These are phyloP conservation scores for Phylloporus scabripes DNA, from an alignment of 768 basidiomycete genomes.

Conservation along the genomic window DNA sequence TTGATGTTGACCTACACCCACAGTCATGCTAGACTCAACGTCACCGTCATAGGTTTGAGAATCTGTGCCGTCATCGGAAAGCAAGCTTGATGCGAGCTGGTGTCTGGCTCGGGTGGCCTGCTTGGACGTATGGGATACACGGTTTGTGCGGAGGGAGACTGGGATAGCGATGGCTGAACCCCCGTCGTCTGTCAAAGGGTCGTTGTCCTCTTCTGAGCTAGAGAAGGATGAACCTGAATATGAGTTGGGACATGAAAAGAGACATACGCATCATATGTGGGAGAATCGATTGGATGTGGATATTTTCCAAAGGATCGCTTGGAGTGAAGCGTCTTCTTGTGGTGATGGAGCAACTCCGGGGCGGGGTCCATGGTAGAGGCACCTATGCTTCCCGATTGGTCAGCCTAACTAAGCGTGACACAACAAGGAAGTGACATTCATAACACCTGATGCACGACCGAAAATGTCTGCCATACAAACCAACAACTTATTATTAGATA, in stretches of 20 bases:
- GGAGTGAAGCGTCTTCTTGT: constrained; percentile 30
- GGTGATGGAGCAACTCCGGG: constrained; percentile 26
- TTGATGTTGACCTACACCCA: constrained; percentile 40
- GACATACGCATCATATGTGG: constrained; percentile 69
- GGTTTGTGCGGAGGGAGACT: constrained; percentile 18
- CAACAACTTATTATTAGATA: too few relatives aligned
- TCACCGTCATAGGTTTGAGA: constrained; percentile 91
- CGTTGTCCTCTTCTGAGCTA: constrained; percentile 86
- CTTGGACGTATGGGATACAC: constrained; percentile 22
- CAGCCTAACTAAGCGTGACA: too few relatives aligned
- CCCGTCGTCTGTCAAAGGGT: constrained; percentile 75
- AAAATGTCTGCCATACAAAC: too few relatives aligned
- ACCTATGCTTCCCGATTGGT: too few relatives aligned
- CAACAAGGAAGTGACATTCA: too few relatives aligned
- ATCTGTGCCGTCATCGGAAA: constrained; percentile 72
- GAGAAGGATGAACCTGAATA: constrained; percentile 9
- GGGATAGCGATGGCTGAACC: constrained; percentile 48
- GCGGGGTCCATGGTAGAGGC: constrained; percentile 18
- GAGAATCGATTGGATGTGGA: constrained; percentile 57
- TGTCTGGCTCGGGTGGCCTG: constrained; percentile 35
- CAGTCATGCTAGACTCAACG: constrained; percentile 72
- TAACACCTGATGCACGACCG: too few relatives aligned
- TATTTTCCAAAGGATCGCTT: constrained; percentile 72
- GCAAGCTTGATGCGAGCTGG: constrained; percentile 49
- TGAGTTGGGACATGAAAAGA: neutral